These are phyloP conservation scores for Purpureocillium takamizusanense DNA, from an alignment of 2,329 filamentous ascomycete genomes.

Conservation along the genomic window DNA sequence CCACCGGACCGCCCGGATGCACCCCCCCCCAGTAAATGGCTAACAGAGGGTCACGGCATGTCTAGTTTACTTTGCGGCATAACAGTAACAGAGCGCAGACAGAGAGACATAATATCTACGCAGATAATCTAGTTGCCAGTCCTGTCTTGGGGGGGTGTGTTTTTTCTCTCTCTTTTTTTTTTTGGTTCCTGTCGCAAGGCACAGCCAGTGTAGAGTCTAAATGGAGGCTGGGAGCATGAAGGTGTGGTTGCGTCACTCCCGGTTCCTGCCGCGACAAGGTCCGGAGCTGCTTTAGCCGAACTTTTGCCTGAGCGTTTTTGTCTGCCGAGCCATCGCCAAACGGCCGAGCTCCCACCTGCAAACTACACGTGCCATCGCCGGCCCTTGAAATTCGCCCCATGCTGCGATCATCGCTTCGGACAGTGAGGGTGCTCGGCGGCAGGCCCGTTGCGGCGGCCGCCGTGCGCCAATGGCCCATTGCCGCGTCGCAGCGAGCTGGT, in stretches of 20 bases:
- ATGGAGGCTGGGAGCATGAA: too few relatives aligned
- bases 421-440: conserved; percentile 49
- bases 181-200: too few relatives aligned
- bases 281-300: conserved; percentile 27
- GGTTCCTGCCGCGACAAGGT: conserved; percentile 21
- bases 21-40: too few relatives aligned
- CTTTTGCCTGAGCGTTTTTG: conserved; percentile 36
- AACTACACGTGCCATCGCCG: conserved; percentile 23
- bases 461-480: conserved; percentile 49
- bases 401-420: conserved; percentile 61
- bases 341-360: conserved; percentile 6
- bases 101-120: too few relatives aligned
- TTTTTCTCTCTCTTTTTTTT: too few relatives aligned
- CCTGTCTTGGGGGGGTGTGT: too few relatives aligned
- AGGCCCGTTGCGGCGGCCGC: conserved; percentile 42
- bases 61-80: too few relatives aligned
- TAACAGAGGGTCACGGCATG: too few relatives aligned
- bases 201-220: too few relatives aligned
- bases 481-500: conserved; percentile 22
- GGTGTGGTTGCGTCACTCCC: conserved; percentile 21
- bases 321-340: conserved; percentile 16
- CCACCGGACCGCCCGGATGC: too few relatives aligned
- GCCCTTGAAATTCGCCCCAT: conserved; percentile 46
- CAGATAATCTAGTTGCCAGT: too few relatives aligned
- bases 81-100: too few relatives aligned